Percentiles rank a stretch among this genome's conserved stretches.
phyloP scores from a whole-genome alignment of 768 basidiomycete species.

The Gymnopilus dilepis region DNA sequence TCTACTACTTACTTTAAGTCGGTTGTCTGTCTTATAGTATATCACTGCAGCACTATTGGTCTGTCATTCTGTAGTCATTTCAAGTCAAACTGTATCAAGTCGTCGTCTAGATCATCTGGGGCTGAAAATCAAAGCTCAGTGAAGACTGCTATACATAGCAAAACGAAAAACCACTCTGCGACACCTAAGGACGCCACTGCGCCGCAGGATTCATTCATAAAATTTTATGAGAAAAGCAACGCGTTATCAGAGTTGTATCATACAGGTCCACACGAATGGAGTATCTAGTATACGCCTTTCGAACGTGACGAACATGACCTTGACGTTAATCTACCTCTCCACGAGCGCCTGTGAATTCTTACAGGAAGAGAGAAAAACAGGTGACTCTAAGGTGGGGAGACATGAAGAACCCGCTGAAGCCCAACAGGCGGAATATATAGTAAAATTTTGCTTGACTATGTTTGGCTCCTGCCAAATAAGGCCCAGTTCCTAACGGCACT shows the following conservation, averaged over 20 bases:
- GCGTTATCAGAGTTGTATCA: constrained; percentile 21
- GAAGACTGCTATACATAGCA: no score
- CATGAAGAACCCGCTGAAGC: constrained; percentile 39
- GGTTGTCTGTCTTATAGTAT: constrained; percentile 75
- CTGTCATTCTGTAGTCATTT: constrained; percentile 78
- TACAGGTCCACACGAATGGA: constrained; percentile 21
- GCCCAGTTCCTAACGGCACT: no score
- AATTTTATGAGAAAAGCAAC: no score
- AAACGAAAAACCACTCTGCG: no score
- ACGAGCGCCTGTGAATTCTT: constrained; percentile 70
- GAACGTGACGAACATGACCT: constrained; percentile 27
- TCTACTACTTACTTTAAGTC: constrained; percentile 53
- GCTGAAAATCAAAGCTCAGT: no score
- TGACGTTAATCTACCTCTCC: constrained; percentile 59
- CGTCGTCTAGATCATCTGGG: constrained; percentile 44
- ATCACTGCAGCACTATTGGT: constrained; percentile 65
- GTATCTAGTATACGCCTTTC: constrained; percentile 24
- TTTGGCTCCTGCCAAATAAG: constrained; percentile 36
- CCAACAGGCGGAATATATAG: constrained; percentile 32
- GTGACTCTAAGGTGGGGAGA: constrained; percentile 77
- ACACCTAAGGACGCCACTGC: no score
- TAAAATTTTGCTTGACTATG: constrained; percentile 39
- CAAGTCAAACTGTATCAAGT: constrained; percentile 59
- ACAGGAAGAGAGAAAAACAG: constrained; percentile 49
- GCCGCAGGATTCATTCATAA: no score